Base-by-base conservation (phyloP, 208 protist genomes). In the Tetramitus jugosus region DNA sequence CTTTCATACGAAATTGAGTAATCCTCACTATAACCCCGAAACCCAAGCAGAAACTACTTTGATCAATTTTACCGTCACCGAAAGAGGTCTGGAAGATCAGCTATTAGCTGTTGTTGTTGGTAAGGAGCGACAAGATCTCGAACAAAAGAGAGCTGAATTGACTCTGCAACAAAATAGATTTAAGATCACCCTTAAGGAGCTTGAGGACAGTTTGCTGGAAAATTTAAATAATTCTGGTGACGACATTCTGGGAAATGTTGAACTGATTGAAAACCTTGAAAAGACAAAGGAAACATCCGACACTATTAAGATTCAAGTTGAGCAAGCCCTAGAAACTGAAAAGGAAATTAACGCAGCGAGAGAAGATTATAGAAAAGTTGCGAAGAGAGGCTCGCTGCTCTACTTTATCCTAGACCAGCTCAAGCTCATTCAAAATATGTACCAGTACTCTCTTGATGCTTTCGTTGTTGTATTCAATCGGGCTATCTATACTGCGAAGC, bases 401-500 rank as follows among this genome's bases (percentile, higher is more conserved):
- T 99, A 98, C 90, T 99, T 99, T 85, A 89, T 98, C 80, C 76
- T 80, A 79, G 90, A 96, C 80, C 92, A 96, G 82, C 88, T 99
- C 17, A 91, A 88, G 86, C 93, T 94, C 78, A 96, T 99, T 82
- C 93, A 98, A 81, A 92, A 97, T 85, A 98, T 98, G 94, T 99
- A 98, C 80, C 93, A 97, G 82, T 98, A 96, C 85, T 98, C 95
- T 20, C 87, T 99, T 20, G 92, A 94, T 77, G 93, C 96, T 13
- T 99, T 98, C 89, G 94, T 94, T 86, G 93, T 94, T 10, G 95
- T 98, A 26, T 98, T 98, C 89, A 92, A 96, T 85, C 97, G 97
- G 85, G 96, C 95, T 29, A 93, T 99, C 49, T 68, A 82, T 43
- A 80, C 82, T 52, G 92, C 97, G 0, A 77, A 87, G 77, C 85